phyloP scores from a whole-genome alignment of 768 basidiomycete genomes.

The Pleurotus ostreatus region DNA sequence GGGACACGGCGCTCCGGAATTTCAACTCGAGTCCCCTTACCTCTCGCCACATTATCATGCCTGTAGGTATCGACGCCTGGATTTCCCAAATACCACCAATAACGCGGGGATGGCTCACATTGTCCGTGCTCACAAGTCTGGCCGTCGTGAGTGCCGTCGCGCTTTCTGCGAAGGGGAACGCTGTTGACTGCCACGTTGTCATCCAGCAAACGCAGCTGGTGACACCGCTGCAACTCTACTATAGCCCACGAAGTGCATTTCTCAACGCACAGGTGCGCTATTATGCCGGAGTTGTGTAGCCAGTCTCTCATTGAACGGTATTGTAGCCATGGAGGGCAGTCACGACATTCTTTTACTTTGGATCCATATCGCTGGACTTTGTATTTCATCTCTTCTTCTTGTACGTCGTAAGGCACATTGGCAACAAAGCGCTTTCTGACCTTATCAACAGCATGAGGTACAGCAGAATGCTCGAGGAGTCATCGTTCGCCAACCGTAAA shows the following conservation, averaged over 20 bases:
- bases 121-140: constrained; percentile 76
- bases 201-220: constrained; percentile 87
- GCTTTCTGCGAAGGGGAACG: neutral
- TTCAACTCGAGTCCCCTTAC: neutral
- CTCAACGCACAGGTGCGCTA: constrained; percentile 69
- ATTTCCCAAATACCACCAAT: constrained; percentile 88
- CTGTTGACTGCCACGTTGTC: constrained; percentile 4
- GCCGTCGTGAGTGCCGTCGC: constrained; percentile 66
- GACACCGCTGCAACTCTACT: constrained; percentile 89
- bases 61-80: constrained; percentile 87
- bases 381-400: constrained; percentile 99
- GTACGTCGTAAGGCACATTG: constrained; percentile 45
- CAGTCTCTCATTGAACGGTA: no score
- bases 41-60: constrained; percentile 40
- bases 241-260: constrained; percentile 84
- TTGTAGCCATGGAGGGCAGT: constrained; percentile 78
- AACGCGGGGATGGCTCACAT: constrained; percentile 79
- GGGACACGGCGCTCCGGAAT: neutral
- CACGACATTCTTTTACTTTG: constrained; percentile 97
- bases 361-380: constrained; percentile 88
- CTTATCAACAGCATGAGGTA: constrained; percentile 83
- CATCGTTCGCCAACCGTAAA: constrained; percentile 83
- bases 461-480: constrained; percentile 94
- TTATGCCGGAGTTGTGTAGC: neutral
- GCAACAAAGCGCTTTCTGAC: neutral